phyloP scores from a whole-genome alignment of 768 basidiomycete genomes.

The Termitomyces sp. region DNA sequence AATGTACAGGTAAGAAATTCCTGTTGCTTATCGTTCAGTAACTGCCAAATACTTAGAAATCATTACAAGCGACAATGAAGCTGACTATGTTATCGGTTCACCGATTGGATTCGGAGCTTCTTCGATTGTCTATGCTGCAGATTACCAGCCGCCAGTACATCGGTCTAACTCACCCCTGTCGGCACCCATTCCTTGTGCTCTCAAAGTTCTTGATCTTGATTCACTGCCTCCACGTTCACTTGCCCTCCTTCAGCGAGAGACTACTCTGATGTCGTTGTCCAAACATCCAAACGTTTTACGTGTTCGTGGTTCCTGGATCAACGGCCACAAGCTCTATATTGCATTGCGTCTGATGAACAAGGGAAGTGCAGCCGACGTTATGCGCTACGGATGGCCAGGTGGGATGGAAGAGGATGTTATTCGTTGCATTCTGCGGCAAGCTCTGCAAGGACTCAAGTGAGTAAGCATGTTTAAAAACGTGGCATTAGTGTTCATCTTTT shows the following conservation, averaged over 20 bases:
- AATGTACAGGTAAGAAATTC: slow-evolving; percentile 56
- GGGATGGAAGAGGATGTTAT: slow-evolving; percentile 90
- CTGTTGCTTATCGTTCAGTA: neutral
- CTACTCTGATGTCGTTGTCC: slow-evolving; percentile 85
- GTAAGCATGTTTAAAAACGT: slow-evolving; percentile 17
- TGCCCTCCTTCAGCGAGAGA: slow-evolving; percentile 75
- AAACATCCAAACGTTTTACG: slow-evolving; percentile 93
- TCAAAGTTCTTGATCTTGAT: slow-evolving; percentile 90
- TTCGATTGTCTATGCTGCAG: slow-evolving; percentile 82
- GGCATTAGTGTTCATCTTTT: neutral
- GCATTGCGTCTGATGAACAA: slow-evolving; percentile 88
- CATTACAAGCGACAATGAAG: slow-evolving; percentile 48
- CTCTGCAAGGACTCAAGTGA: slow-evolving; percentile 83
- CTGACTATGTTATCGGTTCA: slow-evolving; percentile 70
- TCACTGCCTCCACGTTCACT: slow-evolving; percentile 65
- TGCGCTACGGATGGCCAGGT: slow-evolving; percentile 80
- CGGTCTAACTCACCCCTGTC: slow-evolving; percentile 9
- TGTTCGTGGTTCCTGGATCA: slow-evolving; percentile 86
- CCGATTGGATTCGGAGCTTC: slow-evolving; percentile 91
- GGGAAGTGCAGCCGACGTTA: slow-evolving; percentile 81
- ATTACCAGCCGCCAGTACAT: slow-evolving; percentile 38
- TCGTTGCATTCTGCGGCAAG: slow-evolving; percentile 78
- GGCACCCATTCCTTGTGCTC: slow-evolving; percentile 56
- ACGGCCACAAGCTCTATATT: slow-evolving; percentile 79
- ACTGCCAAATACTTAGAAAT: slow-evolving; percentile 7